Evolutionary conservation across 2,329 filamentous ascomycete genomes (phyloP), one percentile per base, ranked within the genome.

Genomic region (Didymella lethalis): DNA sequence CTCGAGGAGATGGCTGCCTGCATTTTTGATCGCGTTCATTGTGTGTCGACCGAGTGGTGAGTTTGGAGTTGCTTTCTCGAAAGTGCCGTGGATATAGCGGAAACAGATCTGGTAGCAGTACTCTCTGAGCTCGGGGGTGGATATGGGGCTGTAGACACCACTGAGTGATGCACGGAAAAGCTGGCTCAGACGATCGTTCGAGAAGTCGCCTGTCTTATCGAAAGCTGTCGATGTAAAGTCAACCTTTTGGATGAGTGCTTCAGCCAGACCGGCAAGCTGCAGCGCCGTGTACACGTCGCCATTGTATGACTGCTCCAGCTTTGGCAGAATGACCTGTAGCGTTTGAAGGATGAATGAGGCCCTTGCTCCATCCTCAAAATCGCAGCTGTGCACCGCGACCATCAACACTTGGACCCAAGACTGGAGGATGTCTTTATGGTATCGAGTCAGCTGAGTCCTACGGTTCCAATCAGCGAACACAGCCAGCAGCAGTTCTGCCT

Each of bases 61-160:
- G 43, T 71, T 74, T 20, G 68, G 67, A 4, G 62, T 68, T 7
- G 52, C 84, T 78, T 38, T 84, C 78, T 70, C 82, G 75, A 48
- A 79, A 66, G 93, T 89, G 43, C 90, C 88, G 4, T 87, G 86
- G 51, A 97, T 83, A 74, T 96, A 96, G 20, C 91, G 88, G 75
- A 93, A 94, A 79, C 91, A 93, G 68, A 97, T 96, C 69, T 90
- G 90, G 77, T 98, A 99, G 78, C 96, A 94, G 23, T 91, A 85
- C 57, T 95, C 88, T 49, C 95, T 88, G 38, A 99, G 81, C 54
- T 88, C 84, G 16, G 90, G 81, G 52, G 86, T 88, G 4, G 89
- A 88, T 1, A 88, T 85, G 71, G 90, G 89, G 61, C 90, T 88
- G 64, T 89, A 87, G 54, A 96, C 90, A 5, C 92, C 92, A 67